These are phyloP conservation scores for Xylaria sp. DNA, from an alignment of 2,329 filamentous ascomycete genomes.

Conservation along the genomic window DNA sequence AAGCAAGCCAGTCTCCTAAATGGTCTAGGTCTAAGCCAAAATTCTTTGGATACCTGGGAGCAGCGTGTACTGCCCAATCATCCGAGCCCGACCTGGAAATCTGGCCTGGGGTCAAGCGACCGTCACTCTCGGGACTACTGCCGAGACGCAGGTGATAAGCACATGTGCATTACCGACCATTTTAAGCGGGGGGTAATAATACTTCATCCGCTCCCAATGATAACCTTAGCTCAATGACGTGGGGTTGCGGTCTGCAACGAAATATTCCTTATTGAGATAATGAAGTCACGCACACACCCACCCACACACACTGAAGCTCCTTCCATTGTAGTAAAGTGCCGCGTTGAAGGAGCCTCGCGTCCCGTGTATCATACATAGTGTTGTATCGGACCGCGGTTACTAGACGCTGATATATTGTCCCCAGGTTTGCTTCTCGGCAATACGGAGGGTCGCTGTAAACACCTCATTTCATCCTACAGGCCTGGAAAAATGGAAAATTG, in stretches of 20 bases:
- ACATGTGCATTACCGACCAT: constrained; percentile 24
- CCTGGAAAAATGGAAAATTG: constrained; percentile 28
- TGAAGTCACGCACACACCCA: background rate
- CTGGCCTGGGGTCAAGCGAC: background rate
- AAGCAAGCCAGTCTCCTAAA: background rate
- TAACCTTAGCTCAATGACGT: background rate
- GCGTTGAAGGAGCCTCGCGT: constrained; percentile 8
- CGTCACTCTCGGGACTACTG: constrained; percentile 19
- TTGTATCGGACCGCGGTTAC: constrained; percentile 14
- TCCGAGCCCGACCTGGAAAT: background rate
- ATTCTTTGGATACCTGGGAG: background rate
- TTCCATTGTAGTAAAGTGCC: constrained; percentile 12
- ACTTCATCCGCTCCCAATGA: constrained; percentile 20
- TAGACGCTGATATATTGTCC: constrained; percentile 15
- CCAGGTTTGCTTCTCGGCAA: constrained; percentile 18
- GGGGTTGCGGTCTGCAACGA: background rate
- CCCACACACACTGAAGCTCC: background rate
- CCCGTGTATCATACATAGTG: constrained; percentile 9
- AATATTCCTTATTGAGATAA: constrained; percentile 3
- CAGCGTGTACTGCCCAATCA: constrained; percentile 17
- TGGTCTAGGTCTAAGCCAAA: background rate
- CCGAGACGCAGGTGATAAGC: constrained; percentile 24
- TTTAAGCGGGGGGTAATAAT: constrained; percentile 25
- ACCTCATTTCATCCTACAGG: constrained; percentile 22
- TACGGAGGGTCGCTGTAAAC: constrained; percentile 15